phyloP scores from a whole-genome alignment of 129 eudicot genomes.

The Oenanthe sinensis region DNA sequence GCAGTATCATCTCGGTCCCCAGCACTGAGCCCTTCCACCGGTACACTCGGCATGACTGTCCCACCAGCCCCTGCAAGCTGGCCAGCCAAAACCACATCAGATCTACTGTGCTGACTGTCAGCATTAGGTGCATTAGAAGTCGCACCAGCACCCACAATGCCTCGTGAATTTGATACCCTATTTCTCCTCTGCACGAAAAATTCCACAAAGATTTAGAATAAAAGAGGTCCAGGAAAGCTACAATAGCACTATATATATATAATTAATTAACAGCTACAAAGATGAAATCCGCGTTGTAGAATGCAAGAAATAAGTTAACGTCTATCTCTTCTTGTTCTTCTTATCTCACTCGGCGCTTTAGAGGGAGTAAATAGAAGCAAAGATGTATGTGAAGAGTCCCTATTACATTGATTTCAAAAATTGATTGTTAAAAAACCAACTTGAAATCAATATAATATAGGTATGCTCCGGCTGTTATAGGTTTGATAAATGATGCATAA shows the following conservation, averaged over 20 bases:
- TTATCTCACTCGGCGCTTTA: not conserved
- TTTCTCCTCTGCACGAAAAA: conserved; percentile 47
- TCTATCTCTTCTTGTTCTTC: not conserved
- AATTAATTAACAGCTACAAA: not conserved
- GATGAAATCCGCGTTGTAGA: not conserved
- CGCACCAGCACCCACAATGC: conserved; percentile 23
- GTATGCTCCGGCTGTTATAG: not conserved
- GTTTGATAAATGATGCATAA: not conserved
- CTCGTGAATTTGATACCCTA: conserved; percentile 33
- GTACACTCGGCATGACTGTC: not conserved
- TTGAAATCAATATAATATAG: not conserved
- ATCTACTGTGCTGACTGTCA: conserved; percentile 25
- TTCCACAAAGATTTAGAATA: conserved; percentile 6
- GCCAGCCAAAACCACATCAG: conserved; percentile 9
- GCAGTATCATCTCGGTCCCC: conserved; percentile 46
- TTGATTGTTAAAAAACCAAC: not conserved
- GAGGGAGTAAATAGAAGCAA: not conserved
- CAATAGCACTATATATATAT: not conserved
- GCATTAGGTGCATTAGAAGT: conserved; percentile 18
- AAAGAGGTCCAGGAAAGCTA: not conserved
- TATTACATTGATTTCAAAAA: not conserved
- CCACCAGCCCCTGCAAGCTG: not conserved
- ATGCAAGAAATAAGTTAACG: not conserved
- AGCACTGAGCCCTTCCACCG: conserved; percentile 17
- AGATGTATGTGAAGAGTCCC: not conserved